Evolutionary conservation across 192 early-diverging fungal species (phyloP), one percentile per base, ranked within the genome.

Genomic region (Coemansia asiatica): DNA sequence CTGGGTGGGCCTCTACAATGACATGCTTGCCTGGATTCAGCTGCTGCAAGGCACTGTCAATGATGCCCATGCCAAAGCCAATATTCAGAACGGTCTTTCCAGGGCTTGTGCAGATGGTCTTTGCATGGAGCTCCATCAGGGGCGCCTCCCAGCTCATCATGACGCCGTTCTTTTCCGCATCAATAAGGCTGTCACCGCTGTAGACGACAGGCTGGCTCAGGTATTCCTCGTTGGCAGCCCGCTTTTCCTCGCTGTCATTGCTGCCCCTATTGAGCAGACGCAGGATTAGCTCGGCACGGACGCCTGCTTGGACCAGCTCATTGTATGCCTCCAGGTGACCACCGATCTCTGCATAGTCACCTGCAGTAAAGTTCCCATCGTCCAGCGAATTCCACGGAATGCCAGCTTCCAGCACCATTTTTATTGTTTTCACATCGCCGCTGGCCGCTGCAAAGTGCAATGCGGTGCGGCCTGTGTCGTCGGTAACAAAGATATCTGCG

Each of bases 111-210:
- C 85, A 84, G 72, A 96, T 91, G 6, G 90, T 86, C 66, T 90
- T 82, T 18, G 93, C 92, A 67, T 95, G 94, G 10, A 86, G 85
- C 26, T 87, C 83, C 96, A 98, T 98, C 57, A 98, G 69, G 22
- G 94, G 94, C 5, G 84, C 75, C 69, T 98, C 96, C 96, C 96
- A 98, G 49, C 89, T 92, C 96, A 98, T 98, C 95, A 97, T 97
- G 2, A 98, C 95, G 49, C 88, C 95, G 78, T 98, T 93, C 31
- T 86, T 86, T 55, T 95, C 90, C 6, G 82, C 87, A 67, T 98
- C 96, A 62, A 97, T 66, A 18, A 98, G 72, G 44, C 84, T 85
- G 49, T 87, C 89, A 22, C 91, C 92, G 33, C 90, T 87, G 67
- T 92, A 98, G 47, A 85, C 87, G 2, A 98, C 84, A 19, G 86